Percentiles rank a stretch among this genome's conserved stretches.
Evolutionary conservation across 2,329 filamentous ascomycete genomes (phyloP).

Genomic region (Penicillium glabrum): DNA sequence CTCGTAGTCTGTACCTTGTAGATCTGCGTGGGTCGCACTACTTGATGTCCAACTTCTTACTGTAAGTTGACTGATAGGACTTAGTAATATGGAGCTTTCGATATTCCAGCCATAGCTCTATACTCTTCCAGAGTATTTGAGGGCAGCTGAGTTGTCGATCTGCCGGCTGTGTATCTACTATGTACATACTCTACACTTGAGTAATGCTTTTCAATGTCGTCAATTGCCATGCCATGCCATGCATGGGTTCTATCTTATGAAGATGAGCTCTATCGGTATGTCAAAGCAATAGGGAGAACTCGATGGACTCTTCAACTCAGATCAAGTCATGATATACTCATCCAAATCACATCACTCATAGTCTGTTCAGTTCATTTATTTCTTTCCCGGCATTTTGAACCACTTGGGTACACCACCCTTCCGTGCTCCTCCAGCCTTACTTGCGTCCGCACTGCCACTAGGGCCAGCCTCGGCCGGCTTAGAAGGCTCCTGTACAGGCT

Average conservation of each 20-base stretch:
- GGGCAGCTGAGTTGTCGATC: background rate
- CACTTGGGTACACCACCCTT: constrained; percentile 63
- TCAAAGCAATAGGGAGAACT: background rate
- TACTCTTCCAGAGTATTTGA: background rate
- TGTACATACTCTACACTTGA: background rate
- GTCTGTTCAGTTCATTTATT: constrained; percentile 44
- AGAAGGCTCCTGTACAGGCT: constrained; percentile 51
- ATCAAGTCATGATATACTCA: background rate
- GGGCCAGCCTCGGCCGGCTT: constrained; percentile 11
- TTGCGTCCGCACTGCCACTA: constrained; percentile 33
- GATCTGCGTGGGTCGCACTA: background rate
- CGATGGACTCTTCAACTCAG: background rate
- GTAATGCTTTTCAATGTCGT: background rate
- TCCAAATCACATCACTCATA: background rate
- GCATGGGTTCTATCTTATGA: background rate
- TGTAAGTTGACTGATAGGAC: background rate
- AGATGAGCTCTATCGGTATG: background rate
- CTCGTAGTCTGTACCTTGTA: background rate
- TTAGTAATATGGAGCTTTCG: background rate
- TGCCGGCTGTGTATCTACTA: background rate
- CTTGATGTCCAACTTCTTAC: background rate
- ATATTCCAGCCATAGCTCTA: background rate
- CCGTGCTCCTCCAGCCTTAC: constrained; percentile 29
- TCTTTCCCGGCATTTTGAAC: constrained; percentile 71
- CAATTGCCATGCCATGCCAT: background rate